Percentiles rank a stretch among this genome's conserved stretches.
Evolutionary conservation across 2,329 filamentous ascomycete species (phyloP).

Genomic region (Microascus cirrosus): DNA sequence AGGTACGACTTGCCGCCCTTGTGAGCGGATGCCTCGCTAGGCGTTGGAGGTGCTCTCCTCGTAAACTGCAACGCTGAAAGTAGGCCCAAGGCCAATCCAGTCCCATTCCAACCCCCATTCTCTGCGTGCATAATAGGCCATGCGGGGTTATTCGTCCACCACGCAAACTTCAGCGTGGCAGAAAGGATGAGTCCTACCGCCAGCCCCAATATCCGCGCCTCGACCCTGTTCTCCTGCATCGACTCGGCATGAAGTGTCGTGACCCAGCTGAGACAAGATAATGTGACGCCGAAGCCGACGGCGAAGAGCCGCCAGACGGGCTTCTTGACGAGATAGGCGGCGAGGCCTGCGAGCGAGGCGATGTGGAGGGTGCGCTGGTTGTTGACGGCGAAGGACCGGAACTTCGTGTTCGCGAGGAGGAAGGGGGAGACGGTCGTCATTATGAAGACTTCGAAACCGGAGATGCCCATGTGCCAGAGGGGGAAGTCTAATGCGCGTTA

Average conservation of each 20-base stretch:
- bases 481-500: slow-evolving; percentile 59
- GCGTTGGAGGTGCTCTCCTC: slow-evolving; percentile 44
- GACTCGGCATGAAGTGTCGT: slow-evolving; percentile 73
- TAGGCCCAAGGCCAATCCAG: slow-evolving; percentile 65
- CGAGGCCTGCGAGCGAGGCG: slow-evolving; percentile 64
- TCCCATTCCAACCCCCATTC: slow-evolving; percentile 89
- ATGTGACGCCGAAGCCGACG: slow-evolving; percentile 69
- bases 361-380: slow-evolving; percentile 65
- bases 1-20: slow-evolving; percentile 57
- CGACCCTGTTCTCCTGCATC: slow-evolving; percentile 61
- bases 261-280: slow-evolving; percentile 75
- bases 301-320: slow-evolving; percentile 69
- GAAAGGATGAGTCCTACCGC: slow-evolving; percentile 74
- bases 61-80: slow-evolving; percentile 68
- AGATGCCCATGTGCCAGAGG: slow-evolving; percentile 98
- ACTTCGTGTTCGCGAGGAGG: slow-evolving; percentile 57
- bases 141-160: slow-evolving; percentile 88
- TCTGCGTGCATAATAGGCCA: slow-evolving; percentile 88
- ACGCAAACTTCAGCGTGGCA: slow-evolving; percentile 83
- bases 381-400: slow-evolving; percentile 57
- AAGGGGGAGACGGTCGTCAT: slow-evolving; percentile 76
- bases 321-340: slow-evolving; percentile 65
- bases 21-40: slow-evolving; percentile 19
- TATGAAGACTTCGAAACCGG: slow-evolving; percentile 84
- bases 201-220: slow-evolving; percentile 73